Conservation (phyloP, 1,139 yeast species). For the Yamadazyma dushanensis region DNA sequence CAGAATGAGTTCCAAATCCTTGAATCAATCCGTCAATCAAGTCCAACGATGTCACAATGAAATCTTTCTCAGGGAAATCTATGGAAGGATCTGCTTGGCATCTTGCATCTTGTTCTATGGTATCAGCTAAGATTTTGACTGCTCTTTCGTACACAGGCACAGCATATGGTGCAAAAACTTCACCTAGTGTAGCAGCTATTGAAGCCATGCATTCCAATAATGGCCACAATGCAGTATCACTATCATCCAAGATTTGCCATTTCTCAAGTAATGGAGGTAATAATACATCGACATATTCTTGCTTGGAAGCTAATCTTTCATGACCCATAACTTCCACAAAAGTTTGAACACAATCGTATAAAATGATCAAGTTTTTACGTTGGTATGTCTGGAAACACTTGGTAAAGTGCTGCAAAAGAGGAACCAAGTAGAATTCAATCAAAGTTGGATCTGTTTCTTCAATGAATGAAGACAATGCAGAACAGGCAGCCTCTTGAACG, state of each 20-base stretch:
- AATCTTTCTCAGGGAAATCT: constrained; percentile 87
- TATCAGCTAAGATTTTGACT: constrained; percentile 62
- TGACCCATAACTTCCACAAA: constrained; percentile 75
- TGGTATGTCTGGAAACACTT: constrained; percentile 77
- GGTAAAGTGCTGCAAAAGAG: constrained; percentile 67
- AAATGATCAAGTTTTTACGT: constrained; percentile 73
- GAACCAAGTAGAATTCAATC: constrained; percentile 48
- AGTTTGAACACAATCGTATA: constrained; percentile 92
- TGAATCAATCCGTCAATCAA: constrained; percentile 89
- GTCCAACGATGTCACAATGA: constrained; percentile 85
- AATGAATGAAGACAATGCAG: constrained; percentile 79
- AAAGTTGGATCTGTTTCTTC: constrained; percentile 73
- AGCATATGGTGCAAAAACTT: constrained; percentile 85
- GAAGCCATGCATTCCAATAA: constrained; percentile 89
- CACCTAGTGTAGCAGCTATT: constrained; percentile 85
- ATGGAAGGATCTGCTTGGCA: constrained; percentile 65
- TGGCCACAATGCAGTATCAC: constrained; percentile 87
- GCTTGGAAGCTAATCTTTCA: constrained; percentile 52
- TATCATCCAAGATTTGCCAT: constrained; percentile 75
- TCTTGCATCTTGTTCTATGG: constrained; percentile 66
- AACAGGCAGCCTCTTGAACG: constrained; percentile 93
- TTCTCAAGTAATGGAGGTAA: constrained; percentile 79
- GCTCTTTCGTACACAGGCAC: constrained; percentile 86
- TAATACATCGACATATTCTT: constrained; percentile 57
- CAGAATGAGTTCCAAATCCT: constrained; percentile 71